Base-by-base conservation (phyloP, 495 filamentous ascomycete species). In the Lophium mytilinum region DNA sequence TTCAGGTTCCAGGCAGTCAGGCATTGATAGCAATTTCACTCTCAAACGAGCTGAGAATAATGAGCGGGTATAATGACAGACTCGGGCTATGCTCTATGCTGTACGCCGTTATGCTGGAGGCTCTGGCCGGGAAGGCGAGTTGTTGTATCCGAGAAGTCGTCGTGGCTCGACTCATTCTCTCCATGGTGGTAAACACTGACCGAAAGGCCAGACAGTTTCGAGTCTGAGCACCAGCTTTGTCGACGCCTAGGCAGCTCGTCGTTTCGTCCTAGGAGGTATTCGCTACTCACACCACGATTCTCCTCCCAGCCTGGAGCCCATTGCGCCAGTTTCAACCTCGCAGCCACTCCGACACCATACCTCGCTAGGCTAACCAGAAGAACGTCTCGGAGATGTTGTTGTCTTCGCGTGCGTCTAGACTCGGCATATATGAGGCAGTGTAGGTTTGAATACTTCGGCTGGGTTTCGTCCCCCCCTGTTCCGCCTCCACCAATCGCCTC, bases 1-100 rank as follows among this genome's bases (percentile, higher is more conserved):
- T 3, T 30, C 24, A 3, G 6, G 24, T 30, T 30, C 24, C 24
- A 30, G 8, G 50, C 56, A 49, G 33, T 37, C 50, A 50, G 37
- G 61, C 61, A 64, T 64, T 57, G 37, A 33, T 17, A 53, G 14
- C 46, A 64, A 64, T 48, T 60, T 42, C 45, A 64, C 57, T 57
- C 57, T 64, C 61, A 64, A 60, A 64, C 61, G 35, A 39, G 30
- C 41, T 52, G 45, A 35, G 33, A 45, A 47, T 39, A 53, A 35
- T 15, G 17, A 53, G 37, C 50, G 34, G 50, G 37, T n/a, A 37
- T 47, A 47, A 30, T 30, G 24, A 30, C 24, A 30, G 24, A 6
- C 24, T 30, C 6, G 24, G 24, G 24, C 24, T 30, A 30, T 30
- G 24, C 24, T 30, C 24, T 30, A 30, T 30, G 24, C 24, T 6